Percentiles rank a stretch among this genome's conserved stretches.
These are phyloP conservation scores for Magnaporthiopsis incrustans DNA, from an alignment of 2,329 filamentous ascomycete species.

Conservation along the genomic window DNA sequence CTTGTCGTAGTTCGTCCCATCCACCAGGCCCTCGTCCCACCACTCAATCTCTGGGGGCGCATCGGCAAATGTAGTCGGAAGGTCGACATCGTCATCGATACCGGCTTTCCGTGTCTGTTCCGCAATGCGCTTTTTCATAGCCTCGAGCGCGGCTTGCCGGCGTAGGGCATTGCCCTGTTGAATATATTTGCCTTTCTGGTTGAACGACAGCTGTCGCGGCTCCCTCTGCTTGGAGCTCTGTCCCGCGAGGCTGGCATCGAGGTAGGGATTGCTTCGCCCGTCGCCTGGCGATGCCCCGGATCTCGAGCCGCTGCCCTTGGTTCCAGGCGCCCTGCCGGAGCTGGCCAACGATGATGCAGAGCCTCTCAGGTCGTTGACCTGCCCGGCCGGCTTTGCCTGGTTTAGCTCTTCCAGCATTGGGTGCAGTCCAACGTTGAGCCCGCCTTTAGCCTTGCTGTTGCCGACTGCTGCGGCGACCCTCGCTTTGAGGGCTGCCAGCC, in stretches of 20 bases:
- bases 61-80: conserved; percentile 85
- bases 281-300: conserved; percentile 17
- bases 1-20: conserved; percentile 65
- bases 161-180: conserved; percentile 85
- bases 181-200: conserved; percentile 95
- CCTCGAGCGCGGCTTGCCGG: conserved; percentile 80
- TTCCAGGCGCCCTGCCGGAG: not conserved
- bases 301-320: not conserved
- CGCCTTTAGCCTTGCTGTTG: conserved; percentile 52
- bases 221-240: conserved; percentile 56
- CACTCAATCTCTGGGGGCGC: conserved; percentile 85
- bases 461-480: conserved; percentile 69
- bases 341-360: not conserved
- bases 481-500: conserved; percentile 70
- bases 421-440: conserved; percentile 68
- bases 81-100: conserved; percentile 82
- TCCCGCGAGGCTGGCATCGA: conserved; percentile 52
- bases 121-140: conserved; percentile 90
- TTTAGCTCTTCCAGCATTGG: conserved; percentile 58
- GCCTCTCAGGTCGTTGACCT: not conserved
- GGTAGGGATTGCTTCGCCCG: conserved; percentile 64
- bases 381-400: not conserved
- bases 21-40: conserved; percentile 89
- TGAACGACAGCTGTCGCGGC: conserved; percentile 76
- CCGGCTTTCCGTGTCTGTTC: conserved; percentile 82